Percentiles rank a stretch among this genome's conserved stretches.
Conservation (phyloP, 805 yeast genomes). For the Cephaloascus fragrans region DNA sequence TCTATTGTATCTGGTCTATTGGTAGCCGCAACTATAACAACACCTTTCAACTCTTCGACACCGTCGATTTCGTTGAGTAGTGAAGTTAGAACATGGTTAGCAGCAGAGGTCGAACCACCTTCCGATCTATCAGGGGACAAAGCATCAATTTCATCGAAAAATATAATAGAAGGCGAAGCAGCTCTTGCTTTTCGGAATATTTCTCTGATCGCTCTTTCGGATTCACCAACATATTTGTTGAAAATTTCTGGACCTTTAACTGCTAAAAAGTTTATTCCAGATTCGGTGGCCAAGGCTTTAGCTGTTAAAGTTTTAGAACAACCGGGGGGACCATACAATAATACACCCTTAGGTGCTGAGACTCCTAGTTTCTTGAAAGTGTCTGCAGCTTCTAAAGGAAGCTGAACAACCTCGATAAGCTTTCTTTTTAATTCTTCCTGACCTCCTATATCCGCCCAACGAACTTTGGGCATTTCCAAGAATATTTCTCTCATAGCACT, state of each 20-base stretch:
- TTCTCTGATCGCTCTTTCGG: slow-evolving; percentile 88
- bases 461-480: slow-evolving; percentile 87
- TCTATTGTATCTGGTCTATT: slow-evolving; percentile 92
- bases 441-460: slow-evolving; percentile 95
- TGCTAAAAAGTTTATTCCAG: slow-evolving; percentile 87
- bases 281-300: slow-evolving; percentile 90
- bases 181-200: slow-evolving; percentile 90
- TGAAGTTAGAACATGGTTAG: slow-evolving; percentile 83
- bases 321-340: slow-evolving; percentile 97
- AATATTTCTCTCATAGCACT: slow-evolving; percentile 96
- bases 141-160: slow-evolving; percentile 96
- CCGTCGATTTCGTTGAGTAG: slow-evolving; percentile 94
- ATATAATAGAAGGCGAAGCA: slow-evolving; percentile 88
- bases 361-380: slow-evolving; percentile 74
- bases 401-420: slow-evolving; percentile 80
- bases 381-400: slow-evolving; percentile 78
- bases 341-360: slow-evolving; percentile 84
- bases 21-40: slow-evolving; percentile 91
- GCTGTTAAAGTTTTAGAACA: slow-evolving; percentile 94
- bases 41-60: slow-evolving; percentile 89
- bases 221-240: slow-evolving; percentile 93
- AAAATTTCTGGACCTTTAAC: slow-evolving; percentile 96
- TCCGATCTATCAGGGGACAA: slow-evolving; percentile 68
- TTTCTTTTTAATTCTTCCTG: slow-evolving; percentile 76
- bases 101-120: slow-evolving; percentile 51